Evolutionary conservation across 306 rosid species (phyloP).

Genomic region (Cicer bijugum): DNA sequence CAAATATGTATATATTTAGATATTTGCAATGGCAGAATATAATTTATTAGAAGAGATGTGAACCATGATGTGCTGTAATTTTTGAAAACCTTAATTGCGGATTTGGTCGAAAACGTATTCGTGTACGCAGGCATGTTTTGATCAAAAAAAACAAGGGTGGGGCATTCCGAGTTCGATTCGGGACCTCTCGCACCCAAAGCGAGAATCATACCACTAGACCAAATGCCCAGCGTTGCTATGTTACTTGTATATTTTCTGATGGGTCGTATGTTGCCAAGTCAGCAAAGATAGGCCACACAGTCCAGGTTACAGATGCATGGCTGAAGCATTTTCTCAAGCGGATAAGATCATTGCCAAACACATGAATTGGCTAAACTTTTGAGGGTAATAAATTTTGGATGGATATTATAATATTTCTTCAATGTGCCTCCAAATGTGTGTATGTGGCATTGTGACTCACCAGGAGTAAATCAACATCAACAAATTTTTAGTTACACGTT

Average conservation of each 20-base stretch:
- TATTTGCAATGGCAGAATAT: no score
- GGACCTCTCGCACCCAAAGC: conserved; percentile 68
- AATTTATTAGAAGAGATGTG: no score
- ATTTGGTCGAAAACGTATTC: no score
- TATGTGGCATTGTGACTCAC: no score
- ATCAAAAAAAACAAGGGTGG: conserved; percentile 2
- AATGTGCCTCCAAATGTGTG: no score
- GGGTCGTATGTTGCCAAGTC: conserved; percentile 13
- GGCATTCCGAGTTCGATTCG: conserved; percentile 68
- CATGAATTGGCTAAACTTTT: neutral
- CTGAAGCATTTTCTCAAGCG: conserved; percentile 43
- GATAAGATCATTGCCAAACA: conserved; percentile 50
- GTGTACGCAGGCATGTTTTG: neutral
- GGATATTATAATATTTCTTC: no score
- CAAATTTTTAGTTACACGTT: no score
- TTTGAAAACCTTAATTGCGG: no score
- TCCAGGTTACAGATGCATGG: conserved; percentile 51
- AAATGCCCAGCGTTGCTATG: neutral
- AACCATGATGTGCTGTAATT: no score
- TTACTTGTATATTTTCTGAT: neutral
- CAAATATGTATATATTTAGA: no score
- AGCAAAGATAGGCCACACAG: conserved; percentile 56
- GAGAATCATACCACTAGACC: conserved; percentile 49
- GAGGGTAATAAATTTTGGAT: neutral
- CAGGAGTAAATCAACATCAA: no score